Percentiles rank a stretch among this genome's conserved stretches.
These are phyloP conservation scores for Reticulascus tulasneorum DNA, from an alignment of 2,329 filamentous ascomycete species.

Conservation along the genomic window DNA sequence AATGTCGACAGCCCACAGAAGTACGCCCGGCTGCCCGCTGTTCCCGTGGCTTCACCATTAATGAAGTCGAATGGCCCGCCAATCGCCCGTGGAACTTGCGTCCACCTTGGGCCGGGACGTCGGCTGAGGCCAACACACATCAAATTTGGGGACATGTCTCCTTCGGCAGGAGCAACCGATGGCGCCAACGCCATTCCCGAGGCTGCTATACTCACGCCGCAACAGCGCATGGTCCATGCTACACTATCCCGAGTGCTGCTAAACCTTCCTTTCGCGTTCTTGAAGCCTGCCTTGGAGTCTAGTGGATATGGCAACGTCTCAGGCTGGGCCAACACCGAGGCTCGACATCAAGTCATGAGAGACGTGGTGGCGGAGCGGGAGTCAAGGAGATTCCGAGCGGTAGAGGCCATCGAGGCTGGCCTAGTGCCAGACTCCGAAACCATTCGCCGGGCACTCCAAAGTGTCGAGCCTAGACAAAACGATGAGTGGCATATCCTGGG, in stretches of 20 bases:
- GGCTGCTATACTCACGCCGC: not conserved
- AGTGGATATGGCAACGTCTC: slow-evolving; percentile 46
- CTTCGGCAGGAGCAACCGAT: slow-evolving; percentile 23
- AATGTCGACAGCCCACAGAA: slow-evolving; percentile 29
- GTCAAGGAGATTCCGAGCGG: slow-evolving; percentile 42
- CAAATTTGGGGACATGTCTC: slow-evolving; percentile 62
- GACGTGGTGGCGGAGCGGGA: slow-evolving; percentile 56
- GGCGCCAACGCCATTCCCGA: too few species aligned
- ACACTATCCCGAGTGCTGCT: slow-evolving; percentile 64
- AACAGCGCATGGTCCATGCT: slow-evolving; percentile 29
- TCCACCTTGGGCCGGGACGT: slow-evolving; percentile 30
- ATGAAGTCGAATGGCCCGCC: slow-evolving; percentile 22
- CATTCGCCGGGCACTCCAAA: slow-evolving; percentile 32
- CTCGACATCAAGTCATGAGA: slow-evolving; percentile 44
- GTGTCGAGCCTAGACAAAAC: slow-evolving; percentile 32
- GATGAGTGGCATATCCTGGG: slow-evolving; percentile 44
- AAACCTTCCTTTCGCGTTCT: slow-evolving; percentile 63
- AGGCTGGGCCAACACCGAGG: slow-evolving; percentile 45
- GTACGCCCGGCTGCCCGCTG: slow-evolving; percentile 41
- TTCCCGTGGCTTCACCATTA: slow-evolving; percentile 33
- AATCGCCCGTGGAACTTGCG: slow-evolving; percentile 35
- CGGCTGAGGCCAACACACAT: slow-evolving; percentile 59
- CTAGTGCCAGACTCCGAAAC: slow-evolving; percentile 28
- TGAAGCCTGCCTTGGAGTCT: slow-evolving; percentile 64
- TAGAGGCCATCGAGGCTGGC: slow-evolving; percentile 38